A percentile compares a stretch with the other conserved stretches of the same genome.
Conservation (phyloP, 75 land plant species). For the Gnetum montanum region DNA sequence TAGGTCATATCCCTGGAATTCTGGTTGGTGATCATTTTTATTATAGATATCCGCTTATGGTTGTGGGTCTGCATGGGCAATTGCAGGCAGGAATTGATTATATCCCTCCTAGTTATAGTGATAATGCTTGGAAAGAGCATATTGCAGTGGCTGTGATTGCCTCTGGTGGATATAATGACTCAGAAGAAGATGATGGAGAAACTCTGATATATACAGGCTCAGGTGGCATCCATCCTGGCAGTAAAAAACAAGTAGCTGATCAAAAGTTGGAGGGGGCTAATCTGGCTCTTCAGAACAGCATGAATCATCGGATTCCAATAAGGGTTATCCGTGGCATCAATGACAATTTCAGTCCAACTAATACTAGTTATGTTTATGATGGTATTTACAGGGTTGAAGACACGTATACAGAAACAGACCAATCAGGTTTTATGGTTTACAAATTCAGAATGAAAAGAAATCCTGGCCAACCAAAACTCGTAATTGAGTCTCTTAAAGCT, state of each 20-base stretch:
- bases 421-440: slow-evolving; percentile 23
- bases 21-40: slow-evolving; percentile 85
- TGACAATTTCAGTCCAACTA: slow-evolving; percentile 16
- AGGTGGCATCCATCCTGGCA: slow-evolving; percentile 40
- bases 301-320: slow-evolving; percentile 9
- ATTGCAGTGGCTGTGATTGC: slow-evolving; percentile 69
- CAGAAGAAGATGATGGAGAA: slow-evolving; percentile 53
- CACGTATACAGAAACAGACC: slow-evolving; percentile 11
- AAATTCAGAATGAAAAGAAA: slow-evolving; percentile 21
- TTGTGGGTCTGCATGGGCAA: slow-evolving; percentile 74
- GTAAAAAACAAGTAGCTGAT: slow-evolving; percentile 16
- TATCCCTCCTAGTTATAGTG: slow-evolving; percentile 6
- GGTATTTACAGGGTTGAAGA: slow-evolving; percentile 26
- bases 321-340: slow-evolving; percentile 31
- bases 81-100: slow-evolving; percentile 69
- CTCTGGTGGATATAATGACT: slow-evolving; percentile 80
- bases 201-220: slow-evolving; percentile 65
- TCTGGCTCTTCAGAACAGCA: slow-evolving; percentile 15
- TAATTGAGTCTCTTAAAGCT: slow-evolving; percentile 15
- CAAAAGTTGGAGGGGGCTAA: slow-evolving; percentile 26
- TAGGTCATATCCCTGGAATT: slow-evolving; percentile 79
- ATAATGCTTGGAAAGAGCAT: background rate
- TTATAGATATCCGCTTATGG: slow-evolving; percentile 54
- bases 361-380: slow-evolving; percentile 30
- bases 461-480: slow-evolving; percentile 33